Conservation (phyloP, 371 early-diverging fungal species). For the Blastocladiella emersonii region DNA sequence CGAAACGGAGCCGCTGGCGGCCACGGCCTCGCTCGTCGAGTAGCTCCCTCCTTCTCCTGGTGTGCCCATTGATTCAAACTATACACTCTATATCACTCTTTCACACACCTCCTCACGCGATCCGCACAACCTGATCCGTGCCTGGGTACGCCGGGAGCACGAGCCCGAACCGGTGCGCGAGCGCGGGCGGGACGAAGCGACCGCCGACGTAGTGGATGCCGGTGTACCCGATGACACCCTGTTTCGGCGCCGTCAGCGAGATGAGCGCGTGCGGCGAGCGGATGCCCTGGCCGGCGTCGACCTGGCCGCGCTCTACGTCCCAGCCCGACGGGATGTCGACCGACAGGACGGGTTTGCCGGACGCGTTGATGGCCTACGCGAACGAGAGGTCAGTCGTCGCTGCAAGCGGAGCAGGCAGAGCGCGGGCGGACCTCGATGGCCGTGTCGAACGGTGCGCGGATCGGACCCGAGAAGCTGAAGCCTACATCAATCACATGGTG, state of each 20-base stretch:
- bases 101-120: too few species aligned
- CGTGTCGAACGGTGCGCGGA: slow-evolving; percentile 62
- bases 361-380: slow-evolving; percentile 9
- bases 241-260: slow-evolving; percentile 83
- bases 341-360: slow-evolving; percentile 19
- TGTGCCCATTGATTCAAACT: too few species aligned
- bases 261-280: slow-evolving; percentile 37
- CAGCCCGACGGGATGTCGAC: slow-evolving; percentile 92
- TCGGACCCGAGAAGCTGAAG: slow-evolving; percentile 69
- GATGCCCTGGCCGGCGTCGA: neutral
- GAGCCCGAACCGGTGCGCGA: neutral
- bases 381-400: neutral
- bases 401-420: neutral
- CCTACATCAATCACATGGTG: slow-evolving; percentile 22
- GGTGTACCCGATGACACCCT: slow-evolving; percentile 44
- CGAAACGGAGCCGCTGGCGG: too few species aligned
- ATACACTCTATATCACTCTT: too few species aligned
- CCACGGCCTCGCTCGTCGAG: too few species aligned
- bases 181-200: slow-evolving; percentile 24
- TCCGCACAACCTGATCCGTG: neutral
- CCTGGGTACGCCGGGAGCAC: neutral
- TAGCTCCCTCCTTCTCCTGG: too few species aligned
- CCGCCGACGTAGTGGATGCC: slow-evolving; percentile 84
- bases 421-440: slow-evolving; percentile 34
- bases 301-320: slow-evolving; percentile 70